Evolutionary conservation across 108 stramenopile genomes (phyloP), one percentile per base, ranked within the genome.

Genomic region (Pseudonitzschia multiseries): DNA sequence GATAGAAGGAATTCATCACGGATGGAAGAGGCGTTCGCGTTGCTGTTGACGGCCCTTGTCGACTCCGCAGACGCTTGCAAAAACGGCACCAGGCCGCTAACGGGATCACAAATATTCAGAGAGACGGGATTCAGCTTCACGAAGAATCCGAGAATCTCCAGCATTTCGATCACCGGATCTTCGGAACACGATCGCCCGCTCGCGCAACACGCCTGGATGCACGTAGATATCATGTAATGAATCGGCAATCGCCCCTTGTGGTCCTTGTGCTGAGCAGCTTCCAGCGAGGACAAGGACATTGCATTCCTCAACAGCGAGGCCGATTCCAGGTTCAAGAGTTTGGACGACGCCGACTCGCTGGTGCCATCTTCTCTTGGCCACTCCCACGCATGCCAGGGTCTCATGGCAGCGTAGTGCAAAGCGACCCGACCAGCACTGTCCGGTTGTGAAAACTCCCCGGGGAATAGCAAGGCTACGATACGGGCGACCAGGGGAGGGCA

Each of bases 221-320:
- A 74, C 6, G 87, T 82, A 36, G 86, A 81, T 64, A 92, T 81
- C 18, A 77, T 84, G 65, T 85, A 79, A 61, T 92, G 90, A 43
- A 92, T 56, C 14, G 83, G 83, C 15, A 92, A 74, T 24, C 85
- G 78, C 18, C 75, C 65, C 20, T 63, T 41, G 12, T 71, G 75
- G 73, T 92, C 88, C 52, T 52, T 71, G 15, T 75, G 54, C 15
- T 27, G 51, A 8, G 81, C 65, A 13, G 83, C 81, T 21, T 68
- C 71, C 4, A 22, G 0, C 5, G 79, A 81, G n/a, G 86, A 86
- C 60, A 75, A 68, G 42, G 67, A 63, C 56, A 92, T 56, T 40
- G 88, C 88, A 57, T 57, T 73, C 40, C 73, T 72, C 46, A 92
- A 43, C 18, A 85, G 63, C 29, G 52, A 73, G 15, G 83, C 56